Percentiles rank a stretch among this genome's conserved stretches.
These are phyloP conservation scores for Phlebopus sp. DNA, from an alignment of 1,284 basidiomycete species.

Conservation along the genomic window DNA sequence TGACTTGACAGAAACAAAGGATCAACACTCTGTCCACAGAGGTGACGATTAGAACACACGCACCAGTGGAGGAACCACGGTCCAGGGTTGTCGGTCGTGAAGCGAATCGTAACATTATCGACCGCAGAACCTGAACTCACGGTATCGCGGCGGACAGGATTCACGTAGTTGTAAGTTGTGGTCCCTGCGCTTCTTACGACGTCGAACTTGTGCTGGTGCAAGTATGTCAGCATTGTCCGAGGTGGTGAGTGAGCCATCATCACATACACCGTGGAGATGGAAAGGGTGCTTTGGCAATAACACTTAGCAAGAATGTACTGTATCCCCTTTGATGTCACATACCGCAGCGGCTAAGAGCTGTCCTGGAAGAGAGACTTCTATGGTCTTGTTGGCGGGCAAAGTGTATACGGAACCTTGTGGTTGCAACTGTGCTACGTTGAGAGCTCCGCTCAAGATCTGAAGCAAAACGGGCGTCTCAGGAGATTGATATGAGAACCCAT, in stretches of 20 bases:
- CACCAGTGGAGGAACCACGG: conserved; percentile 35
- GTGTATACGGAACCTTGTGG: conserved; percentile 36
- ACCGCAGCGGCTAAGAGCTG: conserved; percentile 20
- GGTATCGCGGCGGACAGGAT: conserved; percentile 41
- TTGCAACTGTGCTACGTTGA: conserved; percentile 35
- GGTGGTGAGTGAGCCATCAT: not conserved
- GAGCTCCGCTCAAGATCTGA: conserved; percentile 46
- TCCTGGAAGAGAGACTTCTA: conserved; percentile 36
- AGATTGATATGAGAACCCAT: conserved; percentile 28
- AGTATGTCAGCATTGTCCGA: not conserved
- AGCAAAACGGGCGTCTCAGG: conserved; percentile 35
- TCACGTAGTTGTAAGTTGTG: conserved; percentile 36
- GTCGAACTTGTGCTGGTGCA: conserved; percentile 38
- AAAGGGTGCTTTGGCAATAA: conserved; percentile 33
- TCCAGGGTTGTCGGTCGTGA: conserved; percentile 35
- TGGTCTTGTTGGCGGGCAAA: conserved; percentile 35
- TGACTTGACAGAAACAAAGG: conserved; percentile 10
- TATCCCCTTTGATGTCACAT: not conserved
- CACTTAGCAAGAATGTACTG: not conserved
- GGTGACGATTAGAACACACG: not conserved
- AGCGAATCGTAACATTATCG: conserved; percentile 43
- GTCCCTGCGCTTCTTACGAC: conserved; percentile 40
- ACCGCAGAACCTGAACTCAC: conserved; percentile 31
- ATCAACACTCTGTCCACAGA: too few species aligned
- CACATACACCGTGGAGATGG: conserved; percentile 44